phyloP scores from a whole-genome alignment of 2,329 filamentous ascomycete genomes.

The Sphaerostilbella broomeana region DNA sequence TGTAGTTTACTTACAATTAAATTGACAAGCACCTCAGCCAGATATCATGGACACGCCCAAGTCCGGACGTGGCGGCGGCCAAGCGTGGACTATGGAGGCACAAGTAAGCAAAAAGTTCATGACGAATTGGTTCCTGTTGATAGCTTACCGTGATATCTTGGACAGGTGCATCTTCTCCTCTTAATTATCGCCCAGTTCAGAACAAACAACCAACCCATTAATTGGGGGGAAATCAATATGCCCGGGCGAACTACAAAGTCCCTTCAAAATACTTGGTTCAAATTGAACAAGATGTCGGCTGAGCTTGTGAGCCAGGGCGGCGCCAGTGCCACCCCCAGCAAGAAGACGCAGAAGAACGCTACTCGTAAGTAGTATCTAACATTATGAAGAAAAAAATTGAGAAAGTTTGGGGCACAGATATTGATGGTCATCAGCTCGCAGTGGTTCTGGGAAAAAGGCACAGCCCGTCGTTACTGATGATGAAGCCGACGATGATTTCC shows the following conservation, averaged over 20 bases:
- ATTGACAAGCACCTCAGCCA: too few relatives aligned
- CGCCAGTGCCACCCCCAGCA: neutral
- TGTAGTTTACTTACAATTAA: too few relatives aligned
- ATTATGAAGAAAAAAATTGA: too few relatives aligned
- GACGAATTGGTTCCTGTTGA: neutral
- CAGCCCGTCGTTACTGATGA: too few relatives aligned
- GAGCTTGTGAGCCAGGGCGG: constrained; percentile 3
- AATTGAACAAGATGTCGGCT: constrained; percentile 28
- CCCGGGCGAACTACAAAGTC: constrained; percentile 33
- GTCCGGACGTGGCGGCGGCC: too few relatives aligned
- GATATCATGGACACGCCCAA: too few relatives aligned
- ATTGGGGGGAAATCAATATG: constrained; percentile 31
- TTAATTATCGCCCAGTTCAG: constrained; percentile 30
- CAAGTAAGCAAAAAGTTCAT: constrained; percentile 21
- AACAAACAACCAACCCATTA: constrained; percentile 27
- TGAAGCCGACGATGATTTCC: too few relatives aligned
- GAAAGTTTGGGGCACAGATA: too few relatives aligned
- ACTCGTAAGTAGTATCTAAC: too few relatives aligned
- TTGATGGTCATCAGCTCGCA: too few relatives aligned
- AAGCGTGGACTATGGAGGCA: constrained; percentile 32
- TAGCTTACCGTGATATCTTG: neutral
- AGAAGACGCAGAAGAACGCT: constrained; percentile 14
- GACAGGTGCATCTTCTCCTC: constrained; percentile 30
- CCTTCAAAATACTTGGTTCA: constrained; percentile 32
- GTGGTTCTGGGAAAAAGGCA: too few relatives aligned